Evolutionary conservation across 2,329 filamentous ascomycete genomes (phyloP).

Genomic region (Sclerotinia sclerotiorum): DNA sequence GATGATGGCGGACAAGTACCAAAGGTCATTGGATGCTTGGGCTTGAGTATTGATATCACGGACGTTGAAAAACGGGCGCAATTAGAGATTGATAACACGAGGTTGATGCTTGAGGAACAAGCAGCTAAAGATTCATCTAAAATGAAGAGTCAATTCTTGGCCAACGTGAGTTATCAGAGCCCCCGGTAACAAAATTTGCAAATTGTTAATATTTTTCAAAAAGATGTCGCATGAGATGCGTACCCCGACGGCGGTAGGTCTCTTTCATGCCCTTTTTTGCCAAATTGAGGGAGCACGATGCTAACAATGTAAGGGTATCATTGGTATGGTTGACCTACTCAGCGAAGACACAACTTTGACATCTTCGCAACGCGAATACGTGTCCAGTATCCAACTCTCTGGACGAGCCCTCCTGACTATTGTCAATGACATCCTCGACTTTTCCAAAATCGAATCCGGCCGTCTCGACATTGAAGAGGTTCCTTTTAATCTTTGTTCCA

Average conservation of each 20-base stretch:
- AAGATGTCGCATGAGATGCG: constrained; percentile 37
- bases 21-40: constrained; percentile 31
- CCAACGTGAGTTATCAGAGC: constrained; percentile 29
- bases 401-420: constrained; percentile 46
- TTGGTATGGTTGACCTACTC: constrained; percentile 35
- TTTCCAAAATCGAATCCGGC: constrained; percentile 74
- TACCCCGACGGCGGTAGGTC: constrained; percentile 34
- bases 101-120: constrained; percentile 32
- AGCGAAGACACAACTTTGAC: constrained; percentile 32
- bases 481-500: constrained; percentile 55
- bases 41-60: constrained; percentile 34
- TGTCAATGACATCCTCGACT: constrained; percentile 69
- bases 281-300: background rate
- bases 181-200: background rate
- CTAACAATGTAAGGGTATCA: constrained; percentile 30
- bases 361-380: constrained; percentile 32
- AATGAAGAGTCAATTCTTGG: constrained; percentile 36
- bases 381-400: constrained; percentile 33
- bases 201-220: background rate
- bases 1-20: constrained; percentile 30
- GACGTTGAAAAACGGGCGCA: constrained; percentile 32
- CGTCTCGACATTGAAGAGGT: constrained; percentile 70
- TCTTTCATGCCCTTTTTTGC: background rate
- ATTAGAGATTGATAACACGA: constrained; percentile 32
- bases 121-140: constrained; percentile 34